Evolutionary conservation across 495 filamentous ascomycete species (phyloP).

Genomic region (Chlorociboria aeruginascens): DNA sequence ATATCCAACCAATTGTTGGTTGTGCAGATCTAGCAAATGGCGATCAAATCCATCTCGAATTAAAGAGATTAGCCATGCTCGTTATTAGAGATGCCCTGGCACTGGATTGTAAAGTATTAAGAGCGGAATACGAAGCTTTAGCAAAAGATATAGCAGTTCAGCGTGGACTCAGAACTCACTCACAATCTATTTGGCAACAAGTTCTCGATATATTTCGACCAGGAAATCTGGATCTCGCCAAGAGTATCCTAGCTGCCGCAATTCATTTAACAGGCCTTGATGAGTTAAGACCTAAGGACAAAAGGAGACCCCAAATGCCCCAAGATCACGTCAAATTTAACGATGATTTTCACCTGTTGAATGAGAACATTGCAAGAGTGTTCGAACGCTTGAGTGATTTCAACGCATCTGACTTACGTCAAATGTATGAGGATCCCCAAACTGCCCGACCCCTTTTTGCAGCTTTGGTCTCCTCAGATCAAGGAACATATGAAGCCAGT

Average conservation of each 20-base stretch:
- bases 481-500: slow-evolving; percentile 58
- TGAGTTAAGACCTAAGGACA: slow-evolving; percentile 41
- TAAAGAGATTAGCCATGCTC: slow-evolving; percentile 37
- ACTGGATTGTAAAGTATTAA: slow-evolving; percentile 63
- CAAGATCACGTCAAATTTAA: slow-evolving; percentile 61
- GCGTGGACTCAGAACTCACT: slow-evolving; percentile 51
- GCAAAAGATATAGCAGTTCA: slow-evolving; percentile 44
- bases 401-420: slow-evolving; percentile 45
- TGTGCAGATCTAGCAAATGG: slow-evolving; percentile 23
- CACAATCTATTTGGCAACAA: slow-evolving; percentile 61
- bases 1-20: slow-evolving; percentile 31
- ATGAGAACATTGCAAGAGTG: slow-evolving; percentile 55
- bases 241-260: slow-evolving; percentile 57
- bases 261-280: slow-evolving; percentile 59
- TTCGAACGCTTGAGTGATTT: slow-evolving; percentile 70
- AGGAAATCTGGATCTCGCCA: slow-evolving; percentile 53
- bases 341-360: slow-evolving; percentile 52
- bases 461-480: slow-evolving; percentile 40
- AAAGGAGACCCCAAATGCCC: slow-evolving; percentile 32
- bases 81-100: slow-evolving; percentile 60
- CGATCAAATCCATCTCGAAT: slow-evolving; percentile 26
- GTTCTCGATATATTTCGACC: slow-evolving; percentile 56
- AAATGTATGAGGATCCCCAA: slow-evolving; percentile 49
- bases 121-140: slow-evolving; percentile 58
- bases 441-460: slow-evolving; percentile 30